A percentile compares a stretch with the other conserved stretches of the same genome.
Conservation (phyloP, 352 stramenopile genomes). For the Phytophthora meadii region DNA sequence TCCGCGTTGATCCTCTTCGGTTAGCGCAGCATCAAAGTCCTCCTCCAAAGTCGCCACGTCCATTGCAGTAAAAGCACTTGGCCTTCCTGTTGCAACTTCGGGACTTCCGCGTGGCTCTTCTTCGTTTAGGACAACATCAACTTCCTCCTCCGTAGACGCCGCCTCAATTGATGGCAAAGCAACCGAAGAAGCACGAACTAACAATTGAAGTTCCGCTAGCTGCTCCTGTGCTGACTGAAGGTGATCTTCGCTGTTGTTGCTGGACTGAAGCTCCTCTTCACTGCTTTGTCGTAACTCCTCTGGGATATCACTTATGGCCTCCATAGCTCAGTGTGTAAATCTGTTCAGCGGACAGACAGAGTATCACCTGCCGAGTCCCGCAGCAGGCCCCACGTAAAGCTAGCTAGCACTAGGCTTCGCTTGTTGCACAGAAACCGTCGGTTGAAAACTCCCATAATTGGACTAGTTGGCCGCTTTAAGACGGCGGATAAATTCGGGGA, state of each 20-base stretch:
- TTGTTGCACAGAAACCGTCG: slow-evolving; percentile 13
- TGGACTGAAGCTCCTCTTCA: slow-evolving; percentile 12
- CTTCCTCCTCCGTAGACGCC: neutral
- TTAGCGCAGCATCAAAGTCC: neutral
- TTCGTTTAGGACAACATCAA: slow-evolving; percentile 6
- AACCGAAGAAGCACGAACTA: slow-evolving; percentile 35
- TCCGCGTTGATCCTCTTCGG: slow-evolving; percentile 7
- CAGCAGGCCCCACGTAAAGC: neutral
- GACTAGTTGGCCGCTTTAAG: slow-evolving; percentile 36
- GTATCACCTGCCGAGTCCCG: too few species aligned
- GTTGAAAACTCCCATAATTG: slow-evolving; percentile 35
- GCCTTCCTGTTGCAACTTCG: slow-evolving; percentile 10
- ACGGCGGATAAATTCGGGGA: slow-evolving; percentile 61
- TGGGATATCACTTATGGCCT: slow-evolving; percentile 2
- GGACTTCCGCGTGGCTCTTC: neutral
- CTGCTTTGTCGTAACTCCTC: slow-evolving; percentile 20
- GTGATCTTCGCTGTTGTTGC: slow-evolving; percentile 19
- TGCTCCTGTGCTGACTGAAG: slow-evolving; percentile 33
- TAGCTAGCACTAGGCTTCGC: slow-evolving; percentile 4
- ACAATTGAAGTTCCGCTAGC: slow-evolving; percentile 53
- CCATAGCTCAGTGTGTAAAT: slow-evolving; percentile 15
- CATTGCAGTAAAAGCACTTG: slow-evolving; percentile 21
- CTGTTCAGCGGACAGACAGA: neutral
- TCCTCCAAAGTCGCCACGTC: slow-evolving; percentile 1
- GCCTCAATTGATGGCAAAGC: slow-evolving; percentile 4